These are phyloP conservation scores for Dioscorea dumetorum DNA, from an alignment of 106 monocot genomes.

Conservation along the genomic window DNA sequence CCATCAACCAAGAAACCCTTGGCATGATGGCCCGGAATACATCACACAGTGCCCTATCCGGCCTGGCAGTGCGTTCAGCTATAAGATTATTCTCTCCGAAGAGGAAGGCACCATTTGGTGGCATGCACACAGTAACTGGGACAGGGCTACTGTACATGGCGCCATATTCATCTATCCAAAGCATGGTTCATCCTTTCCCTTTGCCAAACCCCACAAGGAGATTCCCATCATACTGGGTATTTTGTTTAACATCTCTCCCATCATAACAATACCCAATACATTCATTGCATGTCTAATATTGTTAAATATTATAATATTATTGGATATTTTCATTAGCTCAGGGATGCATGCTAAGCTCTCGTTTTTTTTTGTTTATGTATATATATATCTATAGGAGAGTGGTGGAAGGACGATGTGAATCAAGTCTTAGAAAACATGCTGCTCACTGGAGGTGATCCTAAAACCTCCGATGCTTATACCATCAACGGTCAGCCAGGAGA, in stretches of 20 bases:
- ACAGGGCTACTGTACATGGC: constrained; percentile 18
- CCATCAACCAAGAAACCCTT: too few species aligned
- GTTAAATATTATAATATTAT: too few species aligned
- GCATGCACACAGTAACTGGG: constrained; percentile 21
- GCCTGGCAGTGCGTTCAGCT: constrained; percentile 9
- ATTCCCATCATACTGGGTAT: constrained; percentile 16
- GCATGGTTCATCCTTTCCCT: background rate
- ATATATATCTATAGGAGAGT: constrained; percentile 26
- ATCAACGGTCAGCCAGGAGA: constrained; percentile 57
- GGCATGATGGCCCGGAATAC: constrained; percentile 19
- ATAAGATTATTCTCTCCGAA: background rate
- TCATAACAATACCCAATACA: background rate
- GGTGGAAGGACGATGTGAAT: constrained; percentile 36
- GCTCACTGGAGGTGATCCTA: constrained; percentile 21
- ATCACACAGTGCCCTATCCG: constrained; percentile 21
- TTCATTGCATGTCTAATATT: too few species aligned
- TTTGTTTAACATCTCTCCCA: background rate
- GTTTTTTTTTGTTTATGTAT: too few species aligned
- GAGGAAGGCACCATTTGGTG: constrained; percentile 25
- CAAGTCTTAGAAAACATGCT: constrained; percentile 5
- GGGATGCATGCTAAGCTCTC: too few species aligned
- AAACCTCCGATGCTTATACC: constrained; percentile 38
- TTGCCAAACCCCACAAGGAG: background rate
- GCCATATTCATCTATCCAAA: constrained; percentile 10
- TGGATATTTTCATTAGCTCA: too few species aligned